These are phyloP conservation scores for Hebeloma cylindrosporum DNA, from an alignment of 768 basidiomycete species.

Conservation along the genomic window DNA sequence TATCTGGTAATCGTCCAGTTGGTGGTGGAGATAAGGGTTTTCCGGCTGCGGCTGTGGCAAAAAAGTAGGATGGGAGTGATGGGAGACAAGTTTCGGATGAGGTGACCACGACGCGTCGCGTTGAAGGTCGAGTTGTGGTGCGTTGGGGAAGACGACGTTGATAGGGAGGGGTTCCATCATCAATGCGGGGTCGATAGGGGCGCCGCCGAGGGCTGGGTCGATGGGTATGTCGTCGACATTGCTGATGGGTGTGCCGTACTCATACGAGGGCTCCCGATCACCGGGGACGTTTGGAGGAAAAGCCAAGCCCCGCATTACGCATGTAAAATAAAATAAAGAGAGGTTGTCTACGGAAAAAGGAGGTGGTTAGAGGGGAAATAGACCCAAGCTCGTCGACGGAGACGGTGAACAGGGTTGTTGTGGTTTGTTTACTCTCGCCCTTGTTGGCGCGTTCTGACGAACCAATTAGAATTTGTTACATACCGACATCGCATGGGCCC, in stretches of 20 bases:
- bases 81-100: slow-evolving; percentile 21
- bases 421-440: slow-evolving; percentile 32
- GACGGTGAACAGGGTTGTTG: slow-evolving; percentile 44
- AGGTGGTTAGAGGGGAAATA: slow-evolving; percentile 16
- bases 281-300: slow-evolving; percentile 49
- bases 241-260: slow-evolving; percentile 58
- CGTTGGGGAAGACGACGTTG: slow-evolving; percentile 39
- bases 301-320: slow-evolving; percentile 60
- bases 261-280: slow-evolving; percentile 58
- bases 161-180: slow-evolving; percentile 29
- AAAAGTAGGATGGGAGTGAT: slow-evolving; percentile 25
- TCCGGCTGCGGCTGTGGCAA: slow-evolving; percentile 28
- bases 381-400: slow-evolving; percentile 37
- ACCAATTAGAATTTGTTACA: slow-evolving; percentile 18
- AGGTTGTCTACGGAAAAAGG: slow-evolving; percentile 9
- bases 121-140: slow-evolving; percentile 23
- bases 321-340: slow-evolving; percentile 22
- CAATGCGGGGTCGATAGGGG: slow-evolving; percentile 54
- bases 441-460: slow-evolving; percentile 20
- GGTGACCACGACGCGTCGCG: slow-evolving; percentile 70
- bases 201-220: slow-evolving; percentile 68
- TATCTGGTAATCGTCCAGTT: slow-evolving; percentile 32
- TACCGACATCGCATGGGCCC: no score
- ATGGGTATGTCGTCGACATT: slow-evolving; percentile 71
- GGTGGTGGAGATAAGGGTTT: slow-evolving; percentile 24